Evolutionary conservation across 768 basidiomycete genomes (phyloP), one percentile per base, ranked within the genome.

Genomic region (Tricholoma furcatifolium): DNA sequence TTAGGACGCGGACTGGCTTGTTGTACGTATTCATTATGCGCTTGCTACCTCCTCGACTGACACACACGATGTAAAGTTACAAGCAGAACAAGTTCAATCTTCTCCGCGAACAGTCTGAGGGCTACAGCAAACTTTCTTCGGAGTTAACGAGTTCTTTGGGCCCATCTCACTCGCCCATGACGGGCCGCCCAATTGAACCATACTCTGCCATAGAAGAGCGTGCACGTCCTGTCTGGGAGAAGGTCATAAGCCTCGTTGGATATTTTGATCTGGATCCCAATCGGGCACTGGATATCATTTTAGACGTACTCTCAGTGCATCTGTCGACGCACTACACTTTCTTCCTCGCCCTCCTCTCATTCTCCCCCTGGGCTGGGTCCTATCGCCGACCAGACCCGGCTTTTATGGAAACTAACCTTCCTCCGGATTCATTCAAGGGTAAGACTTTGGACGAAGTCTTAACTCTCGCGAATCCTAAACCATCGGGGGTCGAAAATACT

Each of bases 51-150:
- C 53, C 20, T 40, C 55, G 27, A 47, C 48, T 42, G 38, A 46
- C 20, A 21, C 20, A 21, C 51, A 32, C n/a, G 43, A 21, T 21
- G 15, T 48, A n/a, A 64, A 95, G 92, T 67, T 96, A 94, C 75
- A 94, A 93, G 69, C 96, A 99, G 69, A 93, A 93, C 73, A 99
- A 98, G 70, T 96, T 95, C 77, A 99, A 98, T 65, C 81, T 99
- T 35, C 81, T 98, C 14, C 88, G 97, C 34, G 97, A 99, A 72
- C 92, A 97, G 62, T 94, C 94, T 1, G 96, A 98, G 73, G 97
- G 97, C 7, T 99, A 93, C 73, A 92, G 92, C 67, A 94, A 95
- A 68, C 82, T 98, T 30, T 82, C 87, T 23, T 83, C 88, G 9
- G 92, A 98, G 62, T 74, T 99, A 35, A 84, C 85, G 10, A 85